Conservation (phyloP, 768 basidiomycete species). For the Phylloporus sp. region DNA sequence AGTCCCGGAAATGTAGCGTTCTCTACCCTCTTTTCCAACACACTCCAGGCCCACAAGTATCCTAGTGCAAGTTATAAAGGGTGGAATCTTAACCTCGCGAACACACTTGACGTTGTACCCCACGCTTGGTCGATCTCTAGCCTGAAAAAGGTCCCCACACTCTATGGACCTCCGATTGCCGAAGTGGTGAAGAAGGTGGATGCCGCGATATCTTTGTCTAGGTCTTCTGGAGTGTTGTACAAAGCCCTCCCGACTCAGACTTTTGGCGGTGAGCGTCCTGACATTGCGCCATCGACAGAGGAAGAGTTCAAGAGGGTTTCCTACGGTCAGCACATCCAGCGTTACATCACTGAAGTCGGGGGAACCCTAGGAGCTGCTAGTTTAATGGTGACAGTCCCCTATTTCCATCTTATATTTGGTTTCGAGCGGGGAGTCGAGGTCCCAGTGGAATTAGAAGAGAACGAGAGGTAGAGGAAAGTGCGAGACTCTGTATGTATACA, state of each 20-base stretch:
- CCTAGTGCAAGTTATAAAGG: neutral
- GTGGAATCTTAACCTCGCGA: neutral
- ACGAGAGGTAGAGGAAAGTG: too few species aligned
- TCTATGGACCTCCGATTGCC: neutral
- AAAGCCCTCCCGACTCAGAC: neutral
- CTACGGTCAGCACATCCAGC: neutral
- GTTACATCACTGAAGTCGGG: neutral
- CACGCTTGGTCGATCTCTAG: neutral
- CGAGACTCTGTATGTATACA: too few species aligned
- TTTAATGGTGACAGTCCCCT: too few species aligned
- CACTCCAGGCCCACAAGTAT: neutral
- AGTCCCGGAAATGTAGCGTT: slow-evolving; percentile 10
- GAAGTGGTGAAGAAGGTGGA: neutral
- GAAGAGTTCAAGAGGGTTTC: neutral
- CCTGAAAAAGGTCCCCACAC: neutral
- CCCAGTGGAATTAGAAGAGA: too few species aligned
- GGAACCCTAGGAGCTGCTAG: too few species aligned
- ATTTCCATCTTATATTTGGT: too few species aligned
- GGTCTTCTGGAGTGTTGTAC: neutral
- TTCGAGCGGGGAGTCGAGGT: too few species aligned
- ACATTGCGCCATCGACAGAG: neutral
- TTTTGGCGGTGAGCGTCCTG: neutral
- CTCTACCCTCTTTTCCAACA: neutral
- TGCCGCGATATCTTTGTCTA: neutral
- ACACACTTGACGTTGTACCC: neutral